These are phyloP conservation scores for Ophiocordyceps robertsii DNA, from an alignment of 2,329 filamentous ascomycete species.

Conservation along the genomic window DNA sequence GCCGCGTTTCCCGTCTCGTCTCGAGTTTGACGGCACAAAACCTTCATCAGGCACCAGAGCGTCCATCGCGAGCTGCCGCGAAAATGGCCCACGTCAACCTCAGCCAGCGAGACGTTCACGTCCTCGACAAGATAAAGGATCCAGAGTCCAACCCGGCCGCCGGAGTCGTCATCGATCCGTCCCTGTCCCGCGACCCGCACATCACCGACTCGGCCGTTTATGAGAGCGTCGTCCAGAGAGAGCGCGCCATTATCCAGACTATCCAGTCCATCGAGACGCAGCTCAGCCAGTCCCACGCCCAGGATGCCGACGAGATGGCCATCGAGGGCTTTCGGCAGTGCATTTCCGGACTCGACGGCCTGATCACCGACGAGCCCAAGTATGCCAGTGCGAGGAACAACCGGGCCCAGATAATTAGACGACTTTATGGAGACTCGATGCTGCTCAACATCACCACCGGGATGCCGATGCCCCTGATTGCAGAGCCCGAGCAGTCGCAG, in stretches of 20 bases:
- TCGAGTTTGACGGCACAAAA: not conserved
- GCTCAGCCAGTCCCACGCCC: slow-evolving; percentile 27
- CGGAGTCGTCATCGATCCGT: slow-evolving; percentile 38
- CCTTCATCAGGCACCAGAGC: no score
- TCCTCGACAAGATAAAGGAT: slow-evolving; percentile 55
- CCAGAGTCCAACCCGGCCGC: slow-evolving; percentile 47
- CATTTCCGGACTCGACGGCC: slow-evolving; percentile 33
- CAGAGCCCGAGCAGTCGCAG: slow-evolving; percentile 20
- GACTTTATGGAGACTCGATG: slow-evolving; percentile 48
- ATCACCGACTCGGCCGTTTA: slow-evolving; percentile 38
- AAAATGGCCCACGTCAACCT: slow-evolving; percentile 36
- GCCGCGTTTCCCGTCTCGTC: not conserved
- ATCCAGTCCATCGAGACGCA: slow-evolving; percentile 43
- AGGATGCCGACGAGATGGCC: slow-evolving; percentile 21
- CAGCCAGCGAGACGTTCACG: slow-evolving; percentile 44
- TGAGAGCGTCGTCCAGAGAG: slow-evolving; percentile 31
- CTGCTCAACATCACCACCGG: slow-evolving; percentile 27
- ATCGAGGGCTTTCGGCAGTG: slow-evolving; percentile 31
- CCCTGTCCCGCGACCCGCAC: slow-evolving; percentile 43
- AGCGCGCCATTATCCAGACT: slow-evolving; percentile 37
- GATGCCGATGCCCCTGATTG: slow-evolving; percentile 27
- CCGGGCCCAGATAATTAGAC: slow-evolving; percentile 51
- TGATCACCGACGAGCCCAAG: slow-evolving; percentile 44
- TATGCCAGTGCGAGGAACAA: slow-evolving; percentile 69
- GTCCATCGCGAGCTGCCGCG: slow-evolving; percentile 1